Evolutionary conservation across 768 basidiomycete species (phyloP), one percentile per base, ranked within the genome.

Genomic region (Lentinula guzmanii): DNA sequence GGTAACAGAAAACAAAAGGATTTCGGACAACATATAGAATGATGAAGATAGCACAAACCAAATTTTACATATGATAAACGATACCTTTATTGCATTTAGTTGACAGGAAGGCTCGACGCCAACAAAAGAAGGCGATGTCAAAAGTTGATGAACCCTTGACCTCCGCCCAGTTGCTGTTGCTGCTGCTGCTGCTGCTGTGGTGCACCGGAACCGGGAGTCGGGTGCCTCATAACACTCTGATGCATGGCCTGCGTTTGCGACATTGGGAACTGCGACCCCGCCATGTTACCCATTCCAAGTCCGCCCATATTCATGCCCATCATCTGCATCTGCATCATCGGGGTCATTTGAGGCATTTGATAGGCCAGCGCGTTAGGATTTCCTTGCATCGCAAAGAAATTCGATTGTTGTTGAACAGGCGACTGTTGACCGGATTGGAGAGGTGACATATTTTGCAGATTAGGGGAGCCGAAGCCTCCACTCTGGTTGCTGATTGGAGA

Each of bases 161-260:
- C 73, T 16, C 71, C 74, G 35, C 60, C 53, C 31, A 31, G 51
- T 21, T 45, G 51, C n/a, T 66, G 70, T 56, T 77, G 69, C 16
- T 52, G 53, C n/a, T n/a, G n/a, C 21, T 54, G 52, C 1, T 52
- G 51, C 15, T 52, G 51, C 35, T 54, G 53, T 39, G 37, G 53
- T n/a, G 28, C 52, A 52, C 52, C 52, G 39, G 53, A 11, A 24
- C 77, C 81, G 13, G 90, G 88, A 69, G 84, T 90, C 11, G 89
- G 83, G 71, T 93, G 88, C 62, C 91, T 83, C 89, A 93, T 87
- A 60, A 92, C 88, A 65, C 89, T 91, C 68, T 87, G 86, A 58
- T 91, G 90, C 86, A 92, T 90, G n/a, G 89, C 83, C 64, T 89
- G 87, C 42, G 82, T 79, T 65, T 86, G 82, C 15, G 77, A 74